These are phyloP conservation scores for Prunus davidiana DNA, from an alignment of 306 rosid species.

Conservation along the genomic window DNA sequence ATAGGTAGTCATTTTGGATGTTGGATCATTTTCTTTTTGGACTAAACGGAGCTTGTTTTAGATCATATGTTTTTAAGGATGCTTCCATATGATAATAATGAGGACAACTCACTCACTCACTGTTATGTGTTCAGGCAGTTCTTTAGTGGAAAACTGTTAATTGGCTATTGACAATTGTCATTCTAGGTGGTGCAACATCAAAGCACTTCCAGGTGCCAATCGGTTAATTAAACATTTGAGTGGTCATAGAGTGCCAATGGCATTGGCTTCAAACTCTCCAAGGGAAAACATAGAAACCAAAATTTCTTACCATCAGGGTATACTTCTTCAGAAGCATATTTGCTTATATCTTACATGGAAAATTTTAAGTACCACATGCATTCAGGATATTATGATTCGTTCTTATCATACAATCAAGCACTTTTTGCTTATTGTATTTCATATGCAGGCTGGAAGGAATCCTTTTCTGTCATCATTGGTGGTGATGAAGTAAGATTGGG, in stretches of 20 bases:
- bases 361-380: not conserved
- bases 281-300: conserved; percentile 68
- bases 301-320: conserved; percentile 78
- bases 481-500: conserved; percentile 77
- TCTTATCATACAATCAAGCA: not conserved
- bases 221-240: conserved; percentile 80
- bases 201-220: conserved; percentile 84
- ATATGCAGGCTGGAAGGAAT: conserved; percentile 77
- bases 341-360: conserved; percentile 17
- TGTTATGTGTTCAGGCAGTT: conserved; percentile 11
- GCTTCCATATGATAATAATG: not conserved
- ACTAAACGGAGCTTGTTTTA: not conserved
- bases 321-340: conserved; percentile 15
- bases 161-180: conserved; percentile 21
- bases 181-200: conserved; percentile 77
- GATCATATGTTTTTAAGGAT: not conserved
- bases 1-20: not conserved
- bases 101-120: not conserved
- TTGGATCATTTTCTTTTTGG: not conserved
- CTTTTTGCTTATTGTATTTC: conserved; percentile 20
- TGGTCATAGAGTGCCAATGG: conserved; percentile 65
- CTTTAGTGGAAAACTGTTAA: conserved; percentile 12
- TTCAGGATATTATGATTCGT: not conserved
- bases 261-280: conserved; percentile 85
- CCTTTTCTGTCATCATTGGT: conserved; percentile 71